These are phyloP conservation scores for Penicillium sp. DNA, from an alignment of 2,329 filamentous ascomycete species.

Conservation along the genomic window DNA sequence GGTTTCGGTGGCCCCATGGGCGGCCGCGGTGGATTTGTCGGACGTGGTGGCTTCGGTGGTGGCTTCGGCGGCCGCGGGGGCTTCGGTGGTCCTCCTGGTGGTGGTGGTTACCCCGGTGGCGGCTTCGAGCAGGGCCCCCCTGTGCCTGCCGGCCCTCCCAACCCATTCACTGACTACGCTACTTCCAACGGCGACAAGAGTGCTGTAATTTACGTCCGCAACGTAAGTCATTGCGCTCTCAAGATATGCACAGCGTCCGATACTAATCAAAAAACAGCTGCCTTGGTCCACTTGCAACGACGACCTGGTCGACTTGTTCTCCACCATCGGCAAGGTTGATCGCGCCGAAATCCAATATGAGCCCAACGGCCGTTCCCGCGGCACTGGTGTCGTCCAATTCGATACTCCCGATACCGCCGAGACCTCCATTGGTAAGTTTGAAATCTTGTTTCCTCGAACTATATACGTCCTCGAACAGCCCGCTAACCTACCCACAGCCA, in stretches of 20 bases:
- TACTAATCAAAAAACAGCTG: conserved; percentile 59
- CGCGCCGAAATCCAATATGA: conserved; percentile 99
- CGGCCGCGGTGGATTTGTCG: conserved; percentile 48
- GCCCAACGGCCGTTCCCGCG: conserved; percentile 89
- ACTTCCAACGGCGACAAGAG: conserved; percentile 82
- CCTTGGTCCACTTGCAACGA: conserved; percentile 99
- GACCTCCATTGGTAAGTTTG: conserved; percentile 72
- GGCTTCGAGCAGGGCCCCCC: conserved; percentile 32
- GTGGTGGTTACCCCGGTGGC: conserved; percentile 56
- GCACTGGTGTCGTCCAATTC: conserved; percentile 95
- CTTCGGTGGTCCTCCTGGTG: conserved; percentile 44
- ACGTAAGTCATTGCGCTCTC: conserved; percentile 64
- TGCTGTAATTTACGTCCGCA: conserved; percentile 90
- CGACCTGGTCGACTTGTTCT: conserved; percentile 93
- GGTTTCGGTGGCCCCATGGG: conserved; percentile 63
- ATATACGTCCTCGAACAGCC: background rate
- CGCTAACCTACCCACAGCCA: conserved; percentile 56
- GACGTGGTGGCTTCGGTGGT: conserved; percentile 61
- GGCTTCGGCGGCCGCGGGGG: conserved; percentile 27
- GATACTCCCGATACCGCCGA: conserved; percentile 81
- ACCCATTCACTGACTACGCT: conserved; percentile 92
- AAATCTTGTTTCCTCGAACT: background rate
- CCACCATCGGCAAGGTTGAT: conserved; percentile 96
- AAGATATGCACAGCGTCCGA: background rate
- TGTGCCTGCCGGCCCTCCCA: conserved; percentile 62